phyloP scores from a whole-genome alignment of 202 grass and related monocot species.

The Setaria viridis region DNA sequence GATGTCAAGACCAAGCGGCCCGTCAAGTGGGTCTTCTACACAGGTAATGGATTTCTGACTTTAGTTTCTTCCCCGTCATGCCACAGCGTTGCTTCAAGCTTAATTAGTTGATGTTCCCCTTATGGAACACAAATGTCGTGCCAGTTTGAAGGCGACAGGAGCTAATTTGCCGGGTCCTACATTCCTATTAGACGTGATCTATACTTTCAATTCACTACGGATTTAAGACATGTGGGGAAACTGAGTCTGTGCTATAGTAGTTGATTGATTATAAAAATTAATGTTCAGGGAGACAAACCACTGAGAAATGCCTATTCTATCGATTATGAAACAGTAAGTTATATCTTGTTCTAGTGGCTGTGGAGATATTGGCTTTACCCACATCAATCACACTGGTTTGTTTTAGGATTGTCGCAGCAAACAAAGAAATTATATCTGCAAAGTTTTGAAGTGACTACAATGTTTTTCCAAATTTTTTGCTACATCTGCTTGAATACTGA shows the following conservation, averaged over 20 bases:
- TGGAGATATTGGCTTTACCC: too few relatives aligned
- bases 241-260: too few relatives aligned
- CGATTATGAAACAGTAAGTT: not conserved
- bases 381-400: too few relatives aligned
- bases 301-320: not conserved
- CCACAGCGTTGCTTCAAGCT: not conserved
- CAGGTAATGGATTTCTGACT: slow-evolving; percentile 17
- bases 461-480: not conserved
- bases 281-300: not conserved
- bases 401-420: too few relatives aligned
- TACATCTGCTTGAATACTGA: not conserved
- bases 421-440: not conserved
- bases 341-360: too few relatives aligned
- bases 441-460: not conserved
- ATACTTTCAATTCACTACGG: not conserved
- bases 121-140: not conserved
- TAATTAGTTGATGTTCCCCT: not conserved
- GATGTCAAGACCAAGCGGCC: slow-evolving; percentile 57
- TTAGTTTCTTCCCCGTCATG: not conserved
- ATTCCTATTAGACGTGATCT: not conserved
- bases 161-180: not conserved
- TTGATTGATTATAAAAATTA: not conserved
- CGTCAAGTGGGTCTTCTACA: slow-evolving; percentile 84
- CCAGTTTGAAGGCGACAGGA: not conserved
- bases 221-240: not conserved